These are phyloP conservation scores for Platanus orientalis DNA, from an alignment of 164 flowering plant genomes.

Conservation along the genomic window DNA sequence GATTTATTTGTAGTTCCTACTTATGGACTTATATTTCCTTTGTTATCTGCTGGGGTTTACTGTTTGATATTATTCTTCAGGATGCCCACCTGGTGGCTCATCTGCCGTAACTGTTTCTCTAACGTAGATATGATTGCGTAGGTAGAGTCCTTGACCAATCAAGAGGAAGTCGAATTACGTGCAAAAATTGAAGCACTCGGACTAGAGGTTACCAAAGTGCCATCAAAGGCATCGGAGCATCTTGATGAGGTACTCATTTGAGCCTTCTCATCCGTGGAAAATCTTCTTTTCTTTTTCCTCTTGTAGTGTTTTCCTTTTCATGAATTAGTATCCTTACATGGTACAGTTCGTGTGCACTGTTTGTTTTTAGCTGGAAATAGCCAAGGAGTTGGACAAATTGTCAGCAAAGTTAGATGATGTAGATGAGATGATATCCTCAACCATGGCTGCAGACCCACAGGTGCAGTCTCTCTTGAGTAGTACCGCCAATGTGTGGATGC, in stretches of 20 bases:
- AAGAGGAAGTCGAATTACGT: constrained; percentile 88
- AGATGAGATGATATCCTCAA: constrained; percentile 83
- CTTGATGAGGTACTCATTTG: constrained; percentile 59
- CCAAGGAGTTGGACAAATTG: constrained; percentile 74
- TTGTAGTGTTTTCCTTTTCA: constrained; percentile 1
- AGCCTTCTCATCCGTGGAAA: background rate
- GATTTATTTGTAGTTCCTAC: too few species aligned
- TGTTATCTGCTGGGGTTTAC: too few species aligned
- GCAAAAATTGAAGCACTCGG: constrained; percentile 86
- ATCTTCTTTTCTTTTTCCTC: background rate
- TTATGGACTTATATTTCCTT: too few species aligned
- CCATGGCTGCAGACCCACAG: constrained; percentile 79
- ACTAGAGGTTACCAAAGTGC: constrained; percentile 73
- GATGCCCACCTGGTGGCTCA: too few species aligned
- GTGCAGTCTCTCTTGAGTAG: constrained; percentile 66
- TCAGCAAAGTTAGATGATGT: constrained; percentile 79
- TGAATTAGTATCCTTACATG: too few species aligned
- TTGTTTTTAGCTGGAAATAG: constrained; percentile 67
- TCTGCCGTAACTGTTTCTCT: too few species aligned
- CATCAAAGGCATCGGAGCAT: constrained; percentile 46
- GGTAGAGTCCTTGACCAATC: constrained; percentile 78
- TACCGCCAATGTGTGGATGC: constrained; percentile 92
- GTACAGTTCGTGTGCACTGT: background rate
- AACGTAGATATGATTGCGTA: constrained; percentile 19
- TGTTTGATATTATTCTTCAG: too few species aligned